Evolutionary conservation across 176 grass and related monocot genomes (phyloP).

Genomic region (Ampelocalamus luodianensis): DNA sequence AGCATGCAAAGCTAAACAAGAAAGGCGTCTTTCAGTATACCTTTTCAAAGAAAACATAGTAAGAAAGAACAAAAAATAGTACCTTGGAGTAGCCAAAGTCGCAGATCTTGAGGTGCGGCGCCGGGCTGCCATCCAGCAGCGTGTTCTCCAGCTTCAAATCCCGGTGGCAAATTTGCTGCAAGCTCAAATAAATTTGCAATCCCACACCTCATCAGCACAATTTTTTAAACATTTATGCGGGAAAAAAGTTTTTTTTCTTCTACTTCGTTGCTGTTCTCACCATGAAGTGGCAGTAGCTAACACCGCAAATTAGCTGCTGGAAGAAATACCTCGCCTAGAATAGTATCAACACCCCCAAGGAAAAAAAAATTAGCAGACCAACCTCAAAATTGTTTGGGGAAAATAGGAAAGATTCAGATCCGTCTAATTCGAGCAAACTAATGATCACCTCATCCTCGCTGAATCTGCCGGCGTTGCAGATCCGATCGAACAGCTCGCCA

Average conservation of each 20-base stretch:
- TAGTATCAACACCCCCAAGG: neutral
- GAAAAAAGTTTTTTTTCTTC: neutral
- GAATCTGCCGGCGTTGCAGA: conserved; percentile 87
- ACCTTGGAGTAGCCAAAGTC: conserved; percentile 99
- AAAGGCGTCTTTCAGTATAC: conserved; percentile 14
- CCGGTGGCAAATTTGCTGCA: conserved; percentile 96
- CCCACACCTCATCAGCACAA: conserved; percentile 25
- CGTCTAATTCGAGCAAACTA: neutral
- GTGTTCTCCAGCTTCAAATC: conserved; percentile 99
- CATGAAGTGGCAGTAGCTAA: conserved; percentile 98
- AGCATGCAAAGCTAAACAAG: conserved; percentile 34
- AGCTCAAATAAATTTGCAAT: conserved; percentile 28
- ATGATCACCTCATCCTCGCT: conserved; percentile 85
- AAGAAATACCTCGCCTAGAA: conserved; percentile 91
- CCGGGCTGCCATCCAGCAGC: conserved; percentile 80
- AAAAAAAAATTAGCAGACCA: neutral
- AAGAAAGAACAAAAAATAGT: neutral
- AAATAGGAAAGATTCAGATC: neutral
- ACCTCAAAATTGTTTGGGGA: neutral
- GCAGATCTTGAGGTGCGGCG: conserved; percentile 90
- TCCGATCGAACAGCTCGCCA: conserved; percentile 90
- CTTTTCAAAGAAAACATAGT: neutral
- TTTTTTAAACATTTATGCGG: neutral
- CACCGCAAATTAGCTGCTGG: conserved; percentile 94
- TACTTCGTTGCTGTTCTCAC: conserved; percentile 52